Conservation (phyloP, 1,284 basidiomycete species). For the Erythrobasidium hasegawianum region DNA sequence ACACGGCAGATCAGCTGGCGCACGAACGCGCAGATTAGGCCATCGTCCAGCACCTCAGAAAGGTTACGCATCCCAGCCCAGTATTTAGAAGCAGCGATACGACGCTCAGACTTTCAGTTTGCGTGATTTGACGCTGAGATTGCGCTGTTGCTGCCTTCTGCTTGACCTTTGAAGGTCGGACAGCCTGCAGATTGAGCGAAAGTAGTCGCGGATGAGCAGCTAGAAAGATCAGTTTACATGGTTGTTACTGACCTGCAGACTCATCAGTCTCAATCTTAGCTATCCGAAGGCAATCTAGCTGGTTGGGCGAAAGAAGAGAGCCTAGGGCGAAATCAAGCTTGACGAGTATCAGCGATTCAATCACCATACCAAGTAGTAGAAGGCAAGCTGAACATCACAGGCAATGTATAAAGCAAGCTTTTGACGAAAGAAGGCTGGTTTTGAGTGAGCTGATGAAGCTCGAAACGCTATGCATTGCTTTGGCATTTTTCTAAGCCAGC, state of each 20-base stretch:
- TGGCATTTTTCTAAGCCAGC: background rate
- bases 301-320: no score
- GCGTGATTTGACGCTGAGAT: constrained; percentile 51
- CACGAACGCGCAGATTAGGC: background rate
- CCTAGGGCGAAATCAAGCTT: no score
- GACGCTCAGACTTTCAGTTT: constrained; percentile 61
- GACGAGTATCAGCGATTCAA: no score
- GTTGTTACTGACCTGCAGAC: background rate
- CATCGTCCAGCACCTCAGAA: constrained; percentile 57
- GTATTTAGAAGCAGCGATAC: constrained; percentile 67
- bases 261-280: background rate
- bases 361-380: no score
- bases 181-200: constrained; percentile 8
- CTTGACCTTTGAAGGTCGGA: constrained; percentile 18
- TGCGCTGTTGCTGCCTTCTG: constrained; percentile 12
- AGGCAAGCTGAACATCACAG: no score
- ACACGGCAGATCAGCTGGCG: background rate
- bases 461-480: background rate
- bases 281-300: no score
- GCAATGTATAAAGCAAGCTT: no score
- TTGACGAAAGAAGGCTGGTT: background rate
- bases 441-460: constrained; percentile 3
- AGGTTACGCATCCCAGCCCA: constrained; percentile 70
- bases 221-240: background rate
- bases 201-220: background rate